Base-by-base conservation (phyloP, 306 rosid species). In the Morella rubra region DNA sequence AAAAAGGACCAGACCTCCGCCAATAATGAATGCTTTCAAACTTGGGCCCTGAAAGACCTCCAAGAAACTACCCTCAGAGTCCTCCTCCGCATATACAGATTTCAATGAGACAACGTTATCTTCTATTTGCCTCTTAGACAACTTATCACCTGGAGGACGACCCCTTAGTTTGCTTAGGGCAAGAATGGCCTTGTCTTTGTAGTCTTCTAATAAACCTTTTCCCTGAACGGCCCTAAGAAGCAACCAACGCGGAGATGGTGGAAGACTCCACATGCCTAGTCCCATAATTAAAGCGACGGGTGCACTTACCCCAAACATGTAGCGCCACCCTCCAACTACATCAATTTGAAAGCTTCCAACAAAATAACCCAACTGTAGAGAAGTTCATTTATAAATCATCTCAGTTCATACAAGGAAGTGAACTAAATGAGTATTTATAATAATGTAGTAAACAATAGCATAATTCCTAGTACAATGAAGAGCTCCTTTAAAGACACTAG, bases 141-240 rank as follows among this genome's bases (percentile, higher is more conserved):
- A 85, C 79, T 73, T 88, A 77, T 92, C 96, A 61, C 95, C 89
- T 46, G 91, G 88, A 56, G 87, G 88, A 22, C 96, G 93, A 65
- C 97, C 97, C 85, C 98, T 84, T 78, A 94, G 84, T 79, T 82
- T 86, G 85, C 98, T 84, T 71, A 90, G 85, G 53, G 98, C 86
- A 76, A 74, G 20, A 50, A 85, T 58, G 53, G 97, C 98, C 69
- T 83, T 70, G 82, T 92, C 96, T 83, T 92, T 95, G 73, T 81
- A 81, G 12, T 92, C 97, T 82, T 90, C 87, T 75, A 87, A 77
- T 45, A 90, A 73, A 69, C 88, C 95, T 75, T 89, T 90, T 71
- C 97, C 98, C 88, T 95, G 98, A 77, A 83, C 97, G 5, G 97
- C 96, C 84, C 93, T 84, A 60, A 95, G 98, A 86, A 95, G 98